Percentiles rank a stretch among this genome's conserved stretches.
phyloP scores from a whole-genome alignment of 2,329 filamentous ascomycete genomes.

The Rhytidhysteron rufulum region DNA sequence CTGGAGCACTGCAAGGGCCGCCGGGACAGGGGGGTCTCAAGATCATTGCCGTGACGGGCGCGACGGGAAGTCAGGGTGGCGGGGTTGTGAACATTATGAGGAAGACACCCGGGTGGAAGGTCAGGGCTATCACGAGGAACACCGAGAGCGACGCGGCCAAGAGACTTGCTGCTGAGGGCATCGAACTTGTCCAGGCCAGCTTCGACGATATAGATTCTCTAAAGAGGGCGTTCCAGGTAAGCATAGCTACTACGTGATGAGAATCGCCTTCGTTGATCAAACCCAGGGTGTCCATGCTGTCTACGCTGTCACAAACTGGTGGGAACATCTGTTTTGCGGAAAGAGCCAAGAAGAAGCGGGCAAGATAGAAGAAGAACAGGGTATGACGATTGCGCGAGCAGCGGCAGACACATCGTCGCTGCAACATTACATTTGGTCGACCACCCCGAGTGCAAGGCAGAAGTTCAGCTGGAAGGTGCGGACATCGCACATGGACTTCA shows the following conservation, averaged over 20 bases:
- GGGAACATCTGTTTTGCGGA: constrained; percentile 30
- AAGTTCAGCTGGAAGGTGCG: constrained; percentile 29
- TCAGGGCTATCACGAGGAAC: background rate
- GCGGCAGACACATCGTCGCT: constrained; percentile 36
- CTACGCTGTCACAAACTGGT: constrained; percentile 43
- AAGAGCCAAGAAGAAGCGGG: constrained; percentile 27
- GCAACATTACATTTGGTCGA: constrained; percentile 47
- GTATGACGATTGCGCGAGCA: constrained; percentile 41
- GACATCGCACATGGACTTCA: constrained; percentile 44
- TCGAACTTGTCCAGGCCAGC: background rate
- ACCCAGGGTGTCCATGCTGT: constrained; percentile 20
- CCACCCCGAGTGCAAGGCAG: constrained; percentile 34
- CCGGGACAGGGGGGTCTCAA: constrained; percentile 15
- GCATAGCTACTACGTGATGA: background rate
- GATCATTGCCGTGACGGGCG: constrained; percentile 1
- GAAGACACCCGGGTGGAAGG: background rate
- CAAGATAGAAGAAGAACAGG: constrained; percentile 37
- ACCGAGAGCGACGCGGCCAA: background rate
- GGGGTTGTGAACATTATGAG: background rate
- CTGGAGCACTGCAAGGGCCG: constrained; percentile 30
- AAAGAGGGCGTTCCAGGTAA: background rate
- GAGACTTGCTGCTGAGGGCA: background rate
- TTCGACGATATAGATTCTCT: background rate
- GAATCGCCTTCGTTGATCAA: background rate
- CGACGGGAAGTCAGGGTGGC: background rate